A percentile compares a stretch with the other conserved stretches of the same genome.
phyloP scores from a whole-genome alignment of 2,329 filamentous ascomycete species.

The Paradendryphiella salina region DNA sequence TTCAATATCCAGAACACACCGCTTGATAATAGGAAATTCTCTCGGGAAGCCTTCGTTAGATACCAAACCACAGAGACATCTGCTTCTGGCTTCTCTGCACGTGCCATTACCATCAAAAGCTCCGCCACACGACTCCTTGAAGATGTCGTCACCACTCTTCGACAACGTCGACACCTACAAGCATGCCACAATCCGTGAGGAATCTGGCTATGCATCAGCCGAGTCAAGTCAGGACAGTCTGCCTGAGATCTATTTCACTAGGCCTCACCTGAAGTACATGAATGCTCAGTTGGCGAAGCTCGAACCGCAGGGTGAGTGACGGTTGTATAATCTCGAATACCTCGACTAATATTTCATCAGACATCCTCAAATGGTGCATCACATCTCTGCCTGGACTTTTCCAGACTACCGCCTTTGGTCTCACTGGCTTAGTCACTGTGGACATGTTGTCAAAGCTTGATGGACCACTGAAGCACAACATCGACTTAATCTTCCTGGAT shows the following conservation, averaged over 20 bases:
- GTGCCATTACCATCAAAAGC: constrained; percentile 17
- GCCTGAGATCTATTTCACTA: constrained; percentile 81
- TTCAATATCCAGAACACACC: constrained; percentile 25
- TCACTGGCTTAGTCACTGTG: constrained; percentile 57
- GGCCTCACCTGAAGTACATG: constrained; percentile 84
- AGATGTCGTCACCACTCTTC: constrained; percentile 39
- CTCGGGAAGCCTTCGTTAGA: constrained; percentile 20
- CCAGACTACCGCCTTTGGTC: constrained; percentile 57
- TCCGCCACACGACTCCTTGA: constrained; percentile 7
- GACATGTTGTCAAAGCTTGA: constrained; percentile 74
- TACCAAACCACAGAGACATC: constrained; percentile 13
- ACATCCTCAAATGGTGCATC: constrained; percentile 90
- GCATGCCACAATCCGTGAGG: constrained; percentile 51
- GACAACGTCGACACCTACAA: constrained; percentile 30
- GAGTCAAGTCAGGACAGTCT: constrained; percentile 65
- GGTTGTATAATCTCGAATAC: not conserved
- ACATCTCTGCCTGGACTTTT: constrained; percentile 85
- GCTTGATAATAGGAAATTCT: constrained; percentile 30
- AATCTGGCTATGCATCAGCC: constrained; percentile 84
- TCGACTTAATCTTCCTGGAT: constrained; percentile 60
- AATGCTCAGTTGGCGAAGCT: constrained; percentile 88
- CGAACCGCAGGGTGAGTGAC: constrained; percentile 68
- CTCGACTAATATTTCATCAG: constrained; percentile 49
- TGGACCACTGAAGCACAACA: constrained; percentile 60
- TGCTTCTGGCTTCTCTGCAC: constrained; percentile 24